A percentile compares a stretch with the other conserved stretches of the same genome.
phyloP scores from a whole-genome alignment of 2,329 filamentous ascomycete genomes.

The Penicillium sp. region DNA sequence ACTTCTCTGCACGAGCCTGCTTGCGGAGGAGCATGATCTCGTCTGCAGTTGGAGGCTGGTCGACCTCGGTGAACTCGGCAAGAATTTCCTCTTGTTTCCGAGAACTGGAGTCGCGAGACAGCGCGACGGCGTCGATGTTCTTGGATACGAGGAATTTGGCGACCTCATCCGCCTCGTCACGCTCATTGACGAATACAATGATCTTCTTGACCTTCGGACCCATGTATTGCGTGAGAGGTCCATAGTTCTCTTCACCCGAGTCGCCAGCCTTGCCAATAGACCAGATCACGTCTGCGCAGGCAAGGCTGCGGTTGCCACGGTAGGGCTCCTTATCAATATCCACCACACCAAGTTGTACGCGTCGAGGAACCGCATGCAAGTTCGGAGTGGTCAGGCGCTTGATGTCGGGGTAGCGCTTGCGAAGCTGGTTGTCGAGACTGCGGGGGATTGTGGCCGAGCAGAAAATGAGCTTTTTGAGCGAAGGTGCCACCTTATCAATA shows the following conservation, averaged over 20 bases:
- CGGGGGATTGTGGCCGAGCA: constrained; percentile 96
- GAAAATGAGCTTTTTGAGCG: constrained; percentile 80
- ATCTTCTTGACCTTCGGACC: constrained; percentile 74
- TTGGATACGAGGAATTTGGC: constrained; percentile 77
- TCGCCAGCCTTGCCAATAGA: constrained; percentile 80
- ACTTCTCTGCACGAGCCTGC: constrained; percentile 34
- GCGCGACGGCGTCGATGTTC: constrained; percentile 82
- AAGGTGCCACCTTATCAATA: constrained; percentile 77
- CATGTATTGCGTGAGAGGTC: constrained; percentile 36
- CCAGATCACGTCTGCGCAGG: constrained; percentile 94
- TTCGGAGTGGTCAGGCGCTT: constrained; percentile 89
- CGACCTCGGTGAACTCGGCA: constrained; percentile 65
- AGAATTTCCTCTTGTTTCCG: constrained; percentile 76
- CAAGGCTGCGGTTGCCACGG: constrained; percentile 86
- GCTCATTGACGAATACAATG: constrained; percentile 95
- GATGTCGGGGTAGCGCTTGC: constrained; percentile 78
- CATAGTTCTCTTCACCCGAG: constrained; percentile 25
- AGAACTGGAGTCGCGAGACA: constrained; percentile 82
- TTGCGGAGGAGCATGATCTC: constrained; percentile 37
- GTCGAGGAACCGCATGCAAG: constrained; percentile 89
- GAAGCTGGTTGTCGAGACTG: constrained; percentile 83
- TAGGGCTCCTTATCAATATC: constrained; percentile 93
- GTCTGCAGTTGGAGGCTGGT: constrained; percentile 38
- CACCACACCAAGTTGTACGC: constrained; percentile 90
- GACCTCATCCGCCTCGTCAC: constrained; percentile 81